These are phyloP conservation scores for Fusarium pseudonygamai DNA, from an alignment of 2,329 filamentous ascomycete species.

Conservation along the genomic window DNA sequence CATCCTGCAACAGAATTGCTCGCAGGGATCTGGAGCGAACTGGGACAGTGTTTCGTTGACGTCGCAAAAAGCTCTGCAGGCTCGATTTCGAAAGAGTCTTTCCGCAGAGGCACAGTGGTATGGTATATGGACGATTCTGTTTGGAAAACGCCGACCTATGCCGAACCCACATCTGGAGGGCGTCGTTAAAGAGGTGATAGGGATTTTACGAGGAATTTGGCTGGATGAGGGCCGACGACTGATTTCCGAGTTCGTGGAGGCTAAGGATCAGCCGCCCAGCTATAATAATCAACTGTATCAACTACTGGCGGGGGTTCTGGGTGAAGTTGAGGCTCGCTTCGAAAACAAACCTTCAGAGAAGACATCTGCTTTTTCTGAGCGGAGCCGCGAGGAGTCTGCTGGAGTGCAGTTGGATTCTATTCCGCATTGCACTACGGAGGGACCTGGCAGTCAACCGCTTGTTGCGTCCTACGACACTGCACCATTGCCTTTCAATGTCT, in stretches of 20 bases:
- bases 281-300: neutral
- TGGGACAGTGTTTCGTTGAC: neutral
- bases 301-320: neutral
- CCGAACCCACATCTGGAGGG: neutral
- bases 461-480: neutral
- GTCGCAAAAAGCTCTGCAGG: neutral
- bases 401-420: neutral
- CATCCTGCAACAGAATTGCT: neutral
- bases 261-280: accelerated
- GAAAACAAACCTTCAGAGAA: accelerated
- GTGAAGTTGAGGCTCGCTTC: neutral
- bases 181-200: neutral
- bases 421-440: accelerated
- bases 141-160: neutral
- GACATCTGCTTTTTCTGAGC: neutral
- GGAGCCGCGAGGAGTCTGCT: accelerated
- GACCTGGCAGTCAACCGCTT: accelerated
- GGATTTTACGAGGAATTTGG: neutral
- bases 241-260: accelerated
- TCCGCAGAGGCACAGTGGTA: neutral
- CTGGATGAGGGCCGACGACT: accelerated
- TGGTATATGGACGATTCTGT: neutral
- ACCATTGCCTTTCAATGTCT: accelerated
- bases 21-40: accelerated
- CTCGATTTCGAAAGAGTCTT: accelerated